Evolutionary conservation across 805 yeast genomes (phyloP).

Genomic region (Cyberlindnera samutprakarnensis): DNA sequence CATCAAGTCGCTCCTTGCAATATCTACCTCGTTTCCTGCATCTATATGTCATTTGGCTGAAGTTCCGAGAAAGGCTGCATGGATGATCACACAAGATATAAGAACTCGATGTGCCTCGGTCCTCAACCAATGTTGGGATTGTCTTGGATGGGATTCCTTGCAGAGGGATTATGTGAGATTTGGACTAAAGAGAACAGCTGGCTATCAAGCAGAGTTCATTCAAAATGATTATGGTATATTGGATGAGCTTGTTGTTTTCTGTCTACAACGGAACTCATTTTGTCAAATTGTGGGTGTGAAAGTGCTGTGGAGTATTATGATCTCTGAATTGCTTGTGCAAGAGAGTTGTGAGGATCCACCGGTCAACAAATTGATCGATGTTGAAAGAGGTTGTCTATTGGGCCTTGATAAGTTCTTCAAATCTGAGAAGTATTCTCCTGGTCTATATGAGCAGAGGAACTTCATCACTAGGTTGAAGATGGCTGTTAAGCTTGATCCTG

Average conservation of each 20-base stretch:
- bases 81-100: conserved; percentile 53
- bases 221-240: conserved; percentile 51
- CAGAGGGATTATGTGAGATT: conserved; percentile 49
- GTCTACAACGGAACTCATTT: conserved; percentile 55
- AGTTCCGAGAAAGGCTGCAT: conserved; percentile 66
- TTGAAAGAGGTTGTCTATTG: conserved; percentile 55
- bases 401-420: conserved; percentile 61
- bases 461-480: conserved; percentile 44
- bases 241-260: conserved; percentile 56
- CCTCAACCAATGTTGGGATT: conserved; percentile 62
- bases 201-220: conserved; percentile 62
- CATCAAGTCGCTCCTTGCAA: conserved; percentile 45
- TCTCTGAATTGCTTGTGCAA: conserved; percentile 55
- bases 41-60: conserved; percentile 63
- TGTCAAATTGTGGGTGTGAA: conserved; percentile 59
- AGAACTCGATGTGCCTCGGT: conserved; percentile 51
- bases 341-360: conserved; percentile 50
- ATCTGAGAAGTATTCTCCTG: conserved; percentile 50
- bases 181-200: conserved; percentile 56
- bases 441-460: conserved; percentile 41
- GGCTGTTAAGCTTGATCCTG: conserved; percentile 47
- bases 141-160: conserved; percentile 55
- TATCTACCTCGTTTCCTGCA: conserved; percentile 62
- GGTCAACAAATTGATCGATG: conserved; percentile 45
- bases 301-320: conserved; percentile 62